Conservation (phyloP, 2,329 filamentous ascomycete genomes). For the Pleurostoma richardsiae region DNA sequence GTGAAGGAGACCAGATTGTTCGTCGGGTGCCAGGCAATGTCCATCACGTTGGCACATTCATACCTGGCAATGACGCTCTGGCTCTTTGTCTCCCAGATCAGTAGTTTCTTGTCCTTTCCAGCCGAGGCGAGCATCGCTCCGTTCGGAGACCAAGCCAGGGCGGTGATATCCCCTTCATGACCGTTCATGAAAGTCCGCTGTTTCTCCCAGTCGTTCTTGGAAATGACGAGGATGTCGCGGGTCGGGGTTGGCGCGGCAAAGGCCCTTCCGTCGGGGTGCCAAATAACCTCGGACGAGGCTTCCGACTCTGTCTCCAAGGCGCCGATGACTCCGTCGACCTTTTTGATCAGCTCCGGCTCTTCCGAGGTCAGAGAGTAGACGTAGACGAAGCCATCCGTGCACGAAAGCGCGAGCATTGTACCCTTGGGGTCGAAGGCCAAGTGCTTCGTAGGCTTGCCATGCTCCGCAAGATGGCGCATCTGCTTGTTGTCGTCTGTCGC, state of each 20-base stretch:
- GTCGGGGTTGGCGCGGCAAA: slow-evolving; percentile 83
- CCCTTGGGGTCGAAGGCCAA: slow-evolving; percentile 82
- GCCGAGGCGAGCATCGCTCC: slow-evolving; percentile 77
- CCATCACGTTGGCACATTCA: slow-evolving; percentile 78
- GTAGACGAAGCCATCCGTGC: slow-evolving; percentile 85
- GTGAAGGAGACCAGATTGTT: slow-evolving; percentile 89
- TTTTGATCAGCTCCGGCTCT: slow-evolving; percentile 71
- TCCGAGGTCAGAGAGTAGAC: slow-evolving; percentile 78
- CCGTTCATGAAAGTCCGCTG: slow-evolving; percentile 75
- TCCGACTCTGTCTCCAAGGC: slow-evolving; percentile 73
- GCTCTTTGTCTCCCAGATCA: slow-evolving; percentile 86
- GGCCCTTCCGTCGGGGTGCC: slow-evolving; percentile 92
- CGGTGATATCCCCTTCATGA: slow-evolving; percentile 80
- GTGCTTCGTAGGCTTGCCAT: slow-evolving; percentile 84
- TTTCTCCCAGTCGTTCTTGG: slow-evolving; percentile 83
- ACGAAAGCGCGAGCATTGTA: slow-evolving; percentile 71
- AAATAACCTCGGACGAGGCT: slow-evolving; percentile 67
- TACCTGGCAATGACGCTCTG: slow-evolving; percentile 75
- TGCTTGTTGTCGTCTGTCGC: slow-evolving; percentile 72
- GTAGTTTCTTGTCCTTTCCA: slow-evolving; percentile 61
- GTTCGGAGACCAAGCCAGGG: slow-evolving; percentile 90
- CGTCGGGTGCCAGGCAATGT: slow-evolving; percentile 84
- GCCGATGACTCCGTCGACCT: slow-evolving; percentile 81
- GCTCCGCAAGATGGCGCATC: slow-evolving; percentile 76
- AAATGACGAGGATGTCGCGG: slow-evolving; percentile 79